These are phyloP conservation scores for Chrysoporthe deuterocubensis DNA, from an alignment of 2,329 filamentous ascomycete species.

Conservation along the genomic window DNA sequence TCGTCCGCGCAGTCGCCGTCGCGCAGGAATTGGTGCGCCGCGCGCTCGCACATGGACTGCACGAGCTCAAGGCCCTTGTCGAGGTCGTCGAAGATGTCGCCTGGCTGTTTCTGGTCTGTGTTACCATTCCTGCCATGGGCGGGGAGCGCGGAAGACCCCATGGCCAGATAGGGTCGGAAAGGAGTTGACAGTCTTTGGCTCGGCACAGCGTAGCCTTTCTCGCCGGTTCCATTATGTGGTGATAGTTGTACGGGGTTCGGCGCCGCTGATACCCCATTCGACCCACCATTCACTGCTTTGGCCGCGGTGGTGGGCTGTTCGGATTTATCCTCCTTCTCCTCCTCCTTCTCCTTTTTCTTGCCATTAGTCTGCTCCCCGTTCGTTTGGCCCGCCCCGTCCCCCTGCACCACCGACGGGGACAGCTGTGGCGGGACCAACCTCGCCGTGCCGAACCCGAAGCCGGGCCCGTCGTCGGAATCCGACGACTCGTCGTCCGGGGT, in stretches of 20 bases:
- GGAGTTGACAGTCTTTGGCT: conserved; percentile 1
- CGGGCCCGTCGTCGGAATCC: conserved; percentile 33
- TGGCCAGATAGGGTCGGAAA: conserved; percentile 28
- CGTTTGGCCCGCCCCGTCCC: not conserved
- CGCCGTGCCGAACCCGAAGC: conserved; percentile 30
- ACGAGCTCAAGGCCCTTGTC: conserved; percentile 81
- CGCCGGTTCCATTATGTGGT: not conserved
- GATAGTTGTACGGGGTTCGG: conserved; percentile 14
- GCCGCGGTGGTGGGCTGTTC: conserved; percentile 34
- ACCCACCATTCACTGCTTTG: conserved; percentile 28
- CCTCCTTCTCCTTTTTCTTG: conserved; percentile 19
- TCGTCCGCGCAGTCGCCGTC: conserved; percentile 84
- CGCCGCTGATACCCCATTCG: conserved; percentile 26
- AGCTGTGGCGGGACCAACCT: conserved; percentile 16
- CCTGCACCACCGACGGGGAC: conserved; percentile 1
- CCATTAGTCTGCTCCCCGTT: conserved; percentile 6
- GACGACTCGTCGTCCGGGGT: conserved; percentile 55
- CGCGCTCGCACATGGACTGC: conserved; percentile 81
- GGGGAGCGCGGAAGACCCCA: conserved; percentile 12
- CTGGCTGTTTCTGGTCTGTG: conserved; percentile 36
- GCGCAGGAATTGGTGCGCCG: conserved; percentile 86
- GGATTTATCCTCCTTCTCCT: conserved; percentile 24
- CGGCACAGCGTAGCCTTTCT: conserved; percentile 11
- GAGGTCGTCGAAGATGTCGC: conserved; percentile 69
- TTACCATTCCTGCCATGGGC: conserved; percentile 31